These are phyloP conservation scores for Neurospora tetrasperma DNA, from an alignment of 495 filamentous ascomycete species.

Conservation along the genomic window DNA sequence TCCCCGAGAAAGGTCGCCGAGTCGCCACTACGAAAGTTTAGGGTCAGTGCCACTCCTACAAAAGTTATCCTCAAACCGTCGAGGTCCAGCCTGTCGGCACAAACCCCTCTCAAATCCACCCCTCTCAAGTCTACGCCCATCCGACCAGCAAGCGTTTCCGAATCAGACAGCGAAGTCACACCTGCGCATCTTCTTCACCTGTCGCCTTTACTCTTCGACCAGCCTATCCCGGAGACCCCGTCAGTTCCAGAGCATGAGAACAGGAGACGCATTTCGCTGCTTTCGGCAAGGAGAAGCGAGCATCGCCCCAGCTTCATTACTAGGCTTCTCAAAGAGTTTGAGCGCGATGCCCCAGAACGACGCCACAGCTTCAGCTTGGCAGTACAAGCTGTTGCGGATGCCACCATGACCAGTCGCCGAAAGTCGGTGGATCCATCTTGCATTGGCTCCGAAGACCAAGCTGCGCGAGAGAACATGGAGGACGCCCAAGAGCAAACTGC, in stretches of 20 bases:
- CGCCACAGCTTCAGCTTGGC: constrained; percentile 20
- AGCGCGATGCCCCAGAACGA: constrained; percentile 11
- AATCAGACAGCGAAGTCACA: neutral
- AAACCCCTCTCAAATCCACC: constrained; percentile 14
- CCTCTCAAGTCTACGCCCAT: neutral
- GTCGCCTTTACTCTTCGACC: constrained; percentile 23
- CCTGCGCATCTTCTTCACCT: neutral
- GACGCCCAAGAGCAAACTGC: neutral
- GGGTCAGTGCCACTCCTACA: constrained; percentile 16
- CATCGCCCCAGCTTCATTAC: constrained; percentile 12
- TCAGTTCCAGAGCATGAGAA: constrained; percentile 19
- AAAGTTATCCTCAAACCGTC: constrained; percentile 21
- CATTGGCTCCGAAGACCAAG: neutral
- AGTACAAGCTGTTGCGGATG: neutral
- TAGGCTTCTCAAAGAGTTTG: constrained; percentile 10
- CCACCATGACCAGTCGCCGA: neutral
- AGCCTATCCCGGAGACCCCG: constrained; percentile 10
- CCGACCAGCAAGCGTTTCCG: neutral
- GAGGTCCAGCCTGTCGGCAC: constrained; percentile 7
- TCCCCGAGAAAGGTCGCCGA: constrained; percentile 17
- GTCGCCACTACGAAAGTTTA: constrained; percentile 17
- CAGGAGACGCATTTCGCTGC: constrained; percentile 18
- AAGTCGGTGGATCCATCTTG: neutral
- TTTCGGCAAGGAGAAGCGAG: constrained; percentile 19
- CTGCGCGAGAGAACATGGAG: neutral